phyloP scores from a whole-genome alignment of 352 stramenopile genomes.

The Phytophthora pini region DNA sequence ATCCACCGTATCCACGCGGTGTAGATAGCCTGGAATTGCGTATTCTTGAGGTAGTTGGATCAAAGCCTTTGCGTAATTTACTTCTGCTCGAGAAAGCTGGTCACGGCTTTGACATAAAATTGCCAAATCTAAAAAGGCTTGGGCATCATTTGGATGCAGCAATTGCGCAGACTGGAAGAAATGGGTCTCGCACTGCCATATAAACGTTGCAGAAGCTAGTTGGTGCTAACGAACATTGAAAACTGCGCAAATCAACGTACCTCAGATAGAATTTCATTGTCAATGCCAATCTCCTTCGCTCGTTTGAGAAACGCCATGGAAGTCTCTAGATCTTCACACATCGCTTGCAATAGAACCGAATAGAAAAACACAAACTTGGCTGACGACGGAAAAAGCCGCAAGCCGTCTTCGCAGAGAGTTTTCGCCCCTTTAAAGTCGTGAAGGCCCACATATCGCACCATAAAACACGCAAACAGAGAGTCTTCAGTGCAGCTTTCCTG shows the following conservation, averaged over 20 bases:
- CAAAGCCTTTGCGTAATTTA: constrained; percentile 59
- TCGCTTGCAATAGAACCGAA: constrained; percentile 43
- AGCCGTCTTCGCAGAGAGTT: constrained; percentile 42
- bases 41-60: constrained; percentile 51
- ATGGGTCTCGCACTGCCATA: constrained; percentile 45
- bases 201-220: not conserved
- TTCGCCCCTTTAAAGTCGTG: constrained; percentile 52
- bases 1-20: constrained; percentile 65
- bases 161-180: constrained; percentile 66
- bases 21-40: constrained; percentile 57
- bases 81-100: constrained; percentile 54
- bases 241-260: constrained; percentile 27
- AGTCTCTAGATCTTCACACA: constrained; percentile 51
- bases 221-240: not conserved
- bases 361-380: constrained; percentile 52
- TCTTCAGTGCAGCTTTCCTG: constrained; percentile 41
- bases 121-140: constrained; percentile 58
- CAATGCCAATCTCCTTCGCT: constrained; percentile 24
- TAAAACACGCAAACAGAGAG: constrained; percentile 59
- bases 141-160: constrained; percentile 54
- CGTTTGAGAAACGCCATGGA: constrained; percentile 43
- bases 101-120: constrained; percentile 60
- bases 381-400: constrained; percentile 48
- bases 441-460: constrained; percentile 53
- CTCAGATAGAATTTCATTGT: constrained; percentile 37